phyloP scores from a whole-genome alignment of 257 asterid genomes.

The Euphrasia confusa region DNA sequence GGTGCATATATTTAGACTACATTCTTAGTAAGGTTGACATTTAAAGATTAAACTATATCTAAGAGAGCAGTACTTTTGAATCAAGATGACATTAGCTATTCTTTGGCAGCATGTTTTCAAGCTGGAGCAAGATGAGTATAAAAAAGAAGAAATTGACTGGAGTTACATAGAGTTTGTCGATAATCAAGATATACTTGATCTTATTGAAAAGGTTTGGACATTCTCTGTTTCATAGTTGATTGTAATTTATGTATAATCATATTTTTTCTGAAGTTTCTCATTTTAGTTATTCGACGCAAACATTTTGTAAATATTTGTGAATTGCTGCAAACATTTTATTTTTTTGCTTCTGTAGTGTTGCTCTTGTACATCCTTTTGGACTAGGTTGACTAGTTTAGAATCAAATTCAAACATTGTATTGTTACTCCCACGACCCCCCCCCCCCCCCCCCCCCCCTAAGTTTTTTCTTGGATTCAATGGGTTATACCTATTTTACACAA shows the following conservation, averaged over 20 bases:
- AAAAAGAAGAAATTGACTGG: conserved; percentile 81
- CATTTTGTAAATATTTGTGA: not conserved
- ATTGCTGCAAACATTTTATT: not conserved
- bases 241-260: not conserved
- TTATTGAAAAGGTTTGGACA: conserved; percentile 62
- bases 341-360: not conserved
- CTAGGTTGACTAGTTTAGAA: not conserved
- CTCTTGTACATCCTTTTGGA: not conserved
- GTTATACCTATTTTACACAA: not conserved
- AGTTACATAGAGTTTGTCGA: conserved; percentile 73
- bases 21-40: conserved; percentile 10
- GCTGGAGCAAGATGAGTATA: conserved; percentile 85
- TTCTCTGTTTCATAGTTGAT: conserved; percentile 5
- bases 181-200: conserved; percentile 81
- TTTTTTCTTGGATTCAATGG: not conserved
- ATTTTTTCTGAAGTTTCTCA: not conserved
- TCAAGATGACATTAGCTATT: conserved; percentile 15
- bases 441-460: not conserved
- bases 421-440: no score
- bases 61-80: conserved; percentile 12
- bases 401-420: not conserved
- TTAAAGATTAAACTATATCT: conserved; percentile 3
- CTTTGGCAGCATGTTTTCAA: conserved; percentile 70
- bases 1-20: conserved; percentile 34
- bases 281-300: not conserved